Evolutionary conservation across 345 rosid genomes (phyloP).

Genomic region (Cardamine resedifolia): DNA sequence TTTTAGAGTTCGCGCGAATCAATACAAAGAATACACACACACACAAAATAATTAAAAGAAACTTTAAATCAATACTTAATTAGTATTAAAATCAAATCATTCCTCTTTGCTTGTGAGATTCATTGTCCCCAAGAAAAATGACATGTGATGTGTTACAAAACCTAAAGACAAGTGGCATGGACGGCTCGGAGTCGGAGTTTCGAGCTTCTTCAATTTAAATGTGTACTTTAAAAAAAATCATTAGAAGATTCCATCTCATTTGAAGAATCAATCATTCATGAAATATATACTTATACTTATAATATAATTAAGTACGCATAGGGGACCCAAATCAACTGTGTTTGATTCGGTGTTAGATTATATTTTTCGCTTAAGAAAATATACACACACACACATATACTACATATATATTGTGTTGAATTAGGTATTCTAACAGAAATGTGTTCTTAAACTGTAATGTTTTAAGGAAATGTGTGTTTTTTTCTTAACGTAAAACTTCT

Average conservation of each 20-base stretch:
- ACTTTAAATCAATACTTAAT: no score
- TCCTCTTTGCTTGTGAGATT: slow-evolving; percentile 1
- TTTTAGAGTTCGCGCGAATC: no score
- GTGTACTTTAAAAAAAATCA: neutral
- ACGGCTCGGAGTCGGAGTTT: neutral
- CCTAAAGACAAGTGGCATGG: slow-evolving; percentile 9
- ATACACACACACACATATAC: no score
- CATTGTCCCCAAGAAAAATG: slow-evolving; percentile 21
- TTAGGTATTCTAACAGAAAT: neutral
- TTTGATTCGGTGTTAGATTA: neutral
- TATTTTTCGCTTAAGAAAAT: neutral
- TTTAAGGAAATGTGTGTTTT: no score
- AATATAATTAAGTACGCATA: neutral
- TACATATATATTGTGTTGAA: neutral
- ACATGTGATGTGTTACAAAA: slow-evolving; percentile 28
- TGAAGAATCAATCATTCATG: slow-evolving; percentile 4
- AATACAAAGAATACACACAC: no score
- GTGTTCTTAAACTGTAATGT: neutral
- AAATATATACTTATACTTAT: no score
- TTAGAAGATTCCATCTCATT: neutral
- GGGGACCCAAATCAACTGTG: neutral
- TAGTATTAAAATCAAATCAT: no score
- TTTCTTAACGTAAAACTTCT: no score
- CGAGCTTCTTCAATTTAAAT: neutral
- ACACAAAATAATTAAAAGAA: no score